Evolutionary conservation across 305 asterid species (phyloP), one percentile per base, ranked within the genome.

Genomic region (Fraxinus greggii): DNA sequence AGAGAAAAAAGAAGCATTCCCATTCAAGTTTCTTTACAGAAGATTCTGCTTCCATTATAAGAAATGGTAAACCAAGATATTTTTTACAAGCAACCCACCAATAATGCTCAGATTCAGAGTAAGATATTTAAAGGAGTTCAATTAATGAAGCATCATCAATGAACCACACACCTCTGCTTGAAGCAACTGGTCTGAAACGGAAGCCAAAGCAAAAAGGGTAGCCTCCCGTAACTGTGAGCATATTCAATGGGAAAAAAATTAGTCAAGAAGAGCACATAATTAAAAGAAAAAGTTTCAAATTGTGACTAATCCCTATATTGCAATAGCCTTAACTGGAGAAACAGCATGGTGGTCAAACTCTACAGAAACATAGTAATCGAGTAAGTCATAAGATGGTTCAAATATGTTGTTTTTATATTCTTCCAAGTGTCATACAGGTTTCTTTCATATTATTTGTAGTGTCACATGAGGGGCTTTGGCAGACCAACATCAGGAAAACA

Each of bases 161-260:
- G 13, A 79, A 83, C 85, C 81, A 85, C 89, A 56, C 32, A 93
- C 99, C 98, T 94, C 97, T 45, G 85, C 88, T 87, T 96, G 89
- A 86, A 94, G 95, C 87, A 96, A 85, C 84, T 90, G 95, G 35
- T 96, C 98, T 7, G 98, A 90, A 80, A 94, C 93, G 17, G 97
- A 89, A 89, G 97, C 96, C 91, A 96, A 83, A 59, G 97, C 93
- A 86, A 90, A 96, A 77, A 94, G 90, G 83, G 94, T 87, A 75
- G 99, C 99, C 91, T 96, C 99, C 81, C 92, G 91, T 84, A 93
- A 88, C 99, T 96, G 97, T 81, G 89, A 88, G 81, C 83, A 84
- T 63, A 33, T 70, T 32, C 51, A 82, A 3, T 77, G 79, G 80
- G 75, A 70, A 67, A 10, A 23, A 78, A 67, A 84, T 28, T 36